Conservation (phyloP, 164 flowering plant species). For the Malania oleifera region DNA sequence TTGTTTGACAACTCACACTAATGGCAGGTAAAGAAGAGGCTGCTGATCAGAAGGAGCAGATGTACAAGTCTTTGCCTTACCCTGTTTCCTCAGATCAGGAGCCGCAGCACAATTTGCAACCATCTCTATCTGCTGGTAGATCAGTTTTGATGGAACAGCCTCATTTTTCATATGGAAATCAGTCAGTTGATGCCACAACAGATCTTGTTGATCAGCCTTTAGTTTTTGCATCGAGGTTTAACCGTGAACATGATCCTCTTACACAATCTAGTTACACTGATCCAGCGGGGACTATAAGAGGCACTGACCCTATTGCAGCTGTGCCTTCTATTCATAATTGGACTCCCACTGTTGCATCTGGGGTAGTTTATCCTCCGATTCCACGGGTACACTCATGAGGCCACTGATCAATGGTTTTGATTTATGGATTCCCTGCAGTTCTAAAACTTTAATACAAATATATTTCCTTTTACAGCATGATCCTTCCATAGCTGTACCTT, state of each 20-base stretch:
- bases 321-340: slow-evolving; percentile 46
- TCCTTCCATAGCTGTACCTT: slow-evolving; percentile 45
- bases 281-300: slow-evolving; percentile 33
- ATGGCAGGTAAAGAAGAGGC: slow-evolving; percentile 46
- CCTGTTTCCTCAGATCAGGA: slow-evolving; percentile 33
- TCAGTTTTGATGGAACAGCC: slow-evolving; percentile 31
- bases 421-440: slow-evolving; percentile 6
- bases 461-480: slow-evolving; percentile 50
- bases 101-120: slow-evolving; percentile 31
- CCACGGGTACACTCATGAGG: slow-evolving; percentile 42
- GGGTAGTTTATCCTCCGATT: slow-evolving; percentile 48
- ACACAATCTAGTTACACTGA: slow-evolving; percentile 38
- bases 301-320: slow-evolving; percentile 30
- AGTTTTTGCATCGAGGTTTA: slow-evolving; percentile 56
- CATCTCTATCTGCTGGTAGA: slow-evolving; percentile 30
- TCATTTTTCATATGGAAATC: slow-evolving; percentile 36
- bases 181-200: slow-evolving; percentile 23
- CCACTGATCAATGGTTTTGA: slow-evolving; percentile 46
- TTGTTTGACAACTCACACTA: slow-evolving; percentile 19
- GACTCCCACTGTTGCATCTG: slow-evolving; percentile 46
- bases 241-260: slow-evolving; percentile 34
- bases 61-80: slow-evolving; percentile 20
- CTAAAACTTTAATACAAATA: slow-evolving; percentile 2
- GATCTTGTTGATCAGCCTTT: slow-evolving; percentile 60
- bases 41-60: slow-evolving; percentile 27